Evolutionary conservation across 306 rosid species (phyloP).

Genomic region (Quercus aquifolioides): DNA sequence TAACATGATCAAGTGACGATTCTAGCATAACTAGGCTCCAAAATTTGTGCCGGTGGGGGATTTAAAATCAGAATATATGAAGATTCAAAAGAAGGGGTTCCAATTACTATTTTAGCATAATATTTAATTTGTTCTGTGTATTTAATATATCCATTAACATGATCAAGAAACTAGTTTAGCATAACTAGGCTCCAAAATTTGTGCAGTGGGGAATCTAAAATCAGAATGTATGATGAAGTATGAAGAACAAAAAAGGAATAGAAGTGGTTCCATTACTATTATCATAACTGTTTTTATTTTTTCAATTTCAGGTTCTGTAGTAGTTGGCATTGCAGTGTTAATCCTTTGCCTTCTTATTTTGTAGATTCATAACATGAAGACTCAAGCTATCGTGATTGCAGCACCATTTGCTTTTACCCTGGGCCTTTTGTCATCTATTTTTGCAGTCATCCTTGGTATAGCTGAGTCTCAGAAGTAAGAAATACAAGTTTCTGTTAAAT

Average conservation of each 20-base stretch:
- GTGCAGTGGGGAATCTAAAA: background rate
- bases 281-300: background rate
- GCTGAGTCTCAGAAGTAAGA: slow-evolving; percentile 12
- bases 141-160: background rate
- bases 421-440: slow-evolving; percentile 76
- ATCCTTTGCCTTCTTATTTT: slow-evolving; percentile 16
- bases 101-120: background rate
- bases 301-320: slow-evolving; percentile 9
- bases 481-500: background rate
- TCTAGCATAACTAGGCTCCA: background rate
- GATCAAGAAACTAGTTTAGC: background rate
- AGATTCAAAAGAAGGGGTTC: background rate
- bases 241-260: background rate
- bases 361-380: slow-evolving; percentile 81
- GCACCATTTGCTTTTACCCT: slow-evolving; percentile 89
- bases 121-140: background rate
- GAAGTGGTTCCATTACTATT: background rate
- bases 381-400: slow-evolving; percentile 70
- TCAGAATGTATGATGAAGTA: background rate
- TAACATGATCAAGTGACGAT: background rate
- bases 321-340: background rate
- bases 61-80: background rate
- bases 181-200: background rate
- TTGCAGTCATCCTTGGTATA: slow-evolving; percentile 77
- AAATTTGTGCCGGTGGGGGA: background rate